Conservation (phyloP, 1,139 yeast species). For the Protomyces macrosporus region DNA sequence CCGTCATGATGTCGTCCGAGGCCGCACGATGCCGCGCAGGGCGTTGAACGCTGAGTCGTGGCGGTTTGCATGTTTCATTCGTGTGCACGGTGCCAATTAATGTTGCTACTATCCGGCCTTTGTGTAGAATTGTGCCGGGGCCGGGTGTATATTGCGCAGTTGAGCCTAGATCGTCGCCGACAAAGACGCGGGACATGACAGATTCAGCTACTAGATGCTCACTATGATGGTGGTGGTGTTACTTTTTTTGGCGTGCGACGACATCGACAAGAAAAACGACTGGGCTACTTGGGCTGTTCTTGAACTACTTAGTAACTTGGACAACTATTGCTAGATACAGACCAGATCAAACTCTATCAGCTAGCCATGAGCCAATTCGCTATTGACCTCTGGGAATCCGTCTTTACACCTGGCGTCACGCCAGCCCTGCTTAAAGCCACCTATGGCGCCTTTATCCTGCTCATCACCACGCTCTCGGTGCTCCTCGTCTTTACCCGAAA, state of each 20-base stretch:
- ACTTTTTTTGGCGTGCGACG: neutral
- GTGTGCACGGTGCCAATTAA: constrained; percentile 9
- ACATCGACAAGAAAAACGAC: neutral
- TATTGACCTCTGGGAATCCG: constrained; percentile 77
- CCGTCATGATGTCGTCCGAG: neutral
- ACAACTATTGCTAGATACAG: no score
- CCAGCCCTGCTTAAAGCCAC: constrained; percentile 83
- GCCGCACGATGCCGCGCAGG: neutral
- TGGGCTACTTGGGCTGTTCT: no score
- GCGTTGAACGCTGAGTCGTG: neutral
- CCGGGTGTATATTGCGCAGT: constrained; percentile 29
- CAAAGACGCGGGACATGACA: constrained; percentile 17
- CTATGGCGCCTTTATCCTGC: constrained; percentile 58
- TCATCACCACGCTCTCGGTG: constrained; percentile 50
- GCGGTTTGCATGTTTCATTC: neutral
- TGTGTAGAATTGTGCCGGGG: constrained; percentile 30
- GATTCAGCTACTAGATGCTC: neutral
- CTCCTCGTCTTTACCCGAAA: constrained; percentile 62
- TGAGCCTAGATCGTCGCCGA: constrained; percentile 32
- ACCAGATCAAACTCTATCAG: no score
- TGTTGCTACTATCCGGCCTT: constrained; percentile 29
- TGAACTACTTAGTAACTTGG: no score
- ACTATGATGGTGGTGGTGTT: no score
- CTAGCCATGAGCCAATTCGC: constrained; percentile 42
- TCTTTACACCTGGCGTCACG: constrained; percentile 90